Evolutionary conservation across 371 early-diverging fungal species (phyloP), one percentile per base, ranked within the genome.

Genomic region (Mortierella sp.): DNA sequence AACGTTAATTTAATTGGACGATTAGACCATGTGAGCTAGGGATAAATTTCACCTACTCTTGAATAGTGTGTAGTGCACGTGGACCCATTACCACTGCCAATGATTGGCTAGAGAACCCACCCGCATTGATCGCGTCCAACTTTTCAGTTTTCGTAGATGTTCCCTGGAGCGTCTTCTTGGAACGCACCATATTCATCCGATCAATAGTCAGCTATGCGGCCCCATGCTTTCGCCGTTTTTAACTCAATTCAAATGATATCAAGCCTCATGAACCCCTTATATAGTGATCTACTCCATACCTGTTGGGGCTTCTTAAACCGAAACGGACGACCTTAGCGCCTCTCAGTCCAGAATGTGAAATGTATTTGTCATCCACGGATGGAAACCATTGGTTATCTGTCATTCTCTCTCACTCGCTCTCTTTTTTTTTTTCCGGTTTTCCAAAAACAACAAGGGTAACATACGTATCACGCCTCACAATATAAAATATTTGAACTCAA

Each of bases 1-100:
- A 45, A 1, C 5, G 21, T 11, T 15, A n/a, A 36, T 68, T 21
- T 60, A 19, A 68, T 68, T 68, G 68, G 68, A 50, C 59, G 48
- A 9, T 57, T 36, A 13, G 59, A 19, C 59, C 40, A 38, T 59
- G 33, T 59, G 59, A 59, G 59, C 59, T 19, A 13, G 10, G 28
- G 19, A 32, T 13, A n/a, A 24, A 11, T 55, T 28, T 67, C 9
- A 28, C 22, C 11, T 36, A 50, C 19, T 36, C 41, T 55, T n/a
- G 8, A 21, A 19, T 19, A 52, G 8, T n/a, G 19, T 52, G n/a
- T 3, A 5, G 16, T 33, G 58, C 58, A 57, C 58, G 58, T 57
- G 58, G 58, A 28, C 58, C 5, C 10, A 15, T 57, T 28, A 15
- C 19, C 10, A 11, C 28, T 5, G 11, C 3, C 24, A 3, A 2